Evolutionary conservation across 2,329 filamentous ascomycete genomes (phyloP), one percentile per base, ranked within the genome.

Genomic region (Talaromyces sp.): DNA sequence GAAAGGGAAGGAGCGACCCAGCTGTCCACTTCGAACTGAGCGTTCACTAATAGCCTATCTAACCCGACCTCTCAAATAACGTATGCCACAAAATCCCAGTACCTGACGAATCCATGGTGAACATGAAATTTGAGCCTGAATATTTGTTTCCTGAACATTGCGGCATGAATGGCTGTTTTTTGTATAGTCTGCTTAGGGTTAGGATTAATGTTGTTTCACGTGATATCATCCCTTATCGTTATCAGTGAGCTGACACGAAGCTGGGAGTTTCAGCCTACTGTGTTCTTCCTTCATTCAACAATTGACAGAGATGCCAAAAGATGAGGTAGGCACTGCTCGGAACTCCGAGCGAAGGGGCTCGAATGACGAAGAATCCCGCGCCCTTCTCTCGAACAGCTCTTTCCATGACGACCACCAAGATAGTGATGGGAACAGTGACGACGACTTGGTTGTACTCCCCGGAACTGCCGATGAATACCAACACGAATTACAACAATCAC

Each of bases 301-400:
- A 72, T 59, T 69, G 68, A 73, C 73, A 78, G 77, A 74, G 70
- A 80, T 80, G 78, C 74, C 75, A 70, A 72, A 71, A 72, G 77
- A 77, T 75, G 77, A 79, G 70, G 72, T 69, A 72, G 69, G 69
- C 60, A 68, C 73, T 71, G 71, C 70, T 72, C 72, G 72, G 66
- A 69, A 73, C 69, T 70, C 70, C 73, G 76, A 73, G 66, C 70
- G 67, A 64, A 66, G 72, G 69, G 72, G 69, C 64, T 69, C 69
- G 63, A 66, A 70, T 64, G 72, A 70, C 57, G 68, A 73, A 45
- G 77, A 79, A 70, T 70, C 71, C 37, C 73, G 73, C 57, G 71
- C 71, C 54, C 71, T 79, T 39, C 71, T 79, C 39, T 72, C 73
- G 58, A 69, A 66, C 19, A 69, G 73, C n/a, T 62, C 50, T 57